Evolutionary conservation across 148 eudicot genomes (phyloP), one percentile per base, ranked within the genome.

Genomic region (Rhododendron kiyosumense): DNA sequence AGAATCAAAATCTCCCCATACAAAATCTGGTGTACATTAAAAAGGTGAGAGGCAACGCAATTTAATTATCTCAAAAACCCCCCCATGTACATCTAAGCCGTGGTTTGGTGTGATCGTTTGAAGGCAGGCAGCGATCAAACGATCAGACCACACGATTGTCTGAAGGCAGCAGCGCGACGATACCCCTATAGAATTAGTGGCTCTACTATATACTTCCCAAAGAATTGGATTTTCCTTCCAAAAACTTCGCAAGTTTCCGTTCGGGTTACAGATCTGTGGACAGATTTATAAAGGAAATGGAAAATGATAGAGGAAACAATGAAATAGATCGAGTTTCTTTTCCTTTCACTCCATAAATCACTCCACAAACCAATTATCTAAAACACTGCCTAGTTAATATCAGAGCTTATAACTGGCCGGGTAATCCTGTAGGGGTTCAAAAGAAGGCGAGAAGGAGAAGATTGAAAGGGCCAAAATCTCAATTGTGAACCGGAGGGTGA

Each of bases 401-500:
- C 7, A 67, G 83, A 61, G n/a, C 84, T 85, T 41, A 41, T 41
- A 38, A 28, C 26, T 34, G 22, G 15, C 26, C 36, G 17, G 38
- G 41, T 30, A 32, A 67, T 79, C 57, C 43, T 61, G 52, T 34
- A 45, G 48, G 78, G 81, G 7, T 32, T 83, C 81, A 74, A 38
- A 84, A 28, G 22, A n/a, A 48, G 41, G 67, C 9, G 69, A 20
- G 10, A 74, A 36, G 20, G 43, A 63, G 69, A 54, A 54, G 74
- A 48, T 52, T 28, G 14, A 14, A 34, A 17, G 34, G 34, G 20
- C 65, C 32, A 71, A 46, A 46, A 30, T 71, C 76, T 86, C 85
- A 93, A 83, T 93, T 93, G 86, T 93, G 94, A 67, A 49, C 77
- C 2, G 92, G 90, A 80, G 95, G 95, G 73, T 93, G 94, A 28